phyloP scores from a whole-genome alignment of 2,329 filamentous ascomycete species.

The Coniochaeta sp. region DNA sequence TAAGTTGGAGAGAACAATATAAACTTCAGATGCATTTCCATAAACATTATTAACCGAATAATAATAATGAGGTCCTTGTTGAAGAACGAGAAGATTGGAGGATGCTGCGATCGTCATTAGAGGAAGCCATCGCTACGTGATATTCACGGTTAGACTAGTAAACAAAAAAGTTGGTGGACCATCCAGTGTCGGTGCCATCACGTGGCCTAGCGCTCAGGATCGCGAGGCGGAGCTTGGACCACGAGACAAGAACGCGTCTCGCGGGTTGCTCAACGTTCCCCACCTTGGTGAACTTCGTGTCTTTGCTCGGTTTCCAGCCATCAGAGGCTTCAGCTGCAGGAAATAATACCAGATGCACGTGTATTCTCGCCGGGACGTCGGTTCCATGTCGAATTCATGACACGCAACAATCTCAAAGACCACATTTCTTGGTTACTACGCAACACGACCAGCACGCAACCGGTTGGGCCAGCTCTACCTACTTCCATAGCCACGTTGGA shows the following conservation, averaged over 20 bases:
- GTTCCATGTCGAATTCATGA: conserved; percentile 45
- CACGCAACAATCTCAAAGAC: conserved; percentile 51
- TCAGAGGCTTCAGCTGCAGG: background rate
- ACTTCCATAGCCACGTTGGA: conserved; percentile 14
- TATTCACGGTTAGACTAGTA: too few species aligned
- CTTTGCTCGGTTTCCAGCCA: background rate
- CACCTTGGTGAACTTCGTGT: background rate
- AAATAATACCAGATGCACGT: conserved; percentile 13
- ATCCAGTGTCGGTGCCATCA: background rate
- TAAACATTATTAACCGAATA: too few species aligned
- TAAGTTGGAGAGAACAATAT: background rate
- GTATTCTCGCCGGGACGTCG: conserved; percentile 19
- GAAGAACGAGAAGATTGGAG: too few species aligned
- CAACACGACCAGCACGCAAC: conserved; percentile 32
- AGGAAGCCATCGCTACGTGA: too few species aligned
- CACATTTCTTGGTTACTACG: conserved; percentile 51
- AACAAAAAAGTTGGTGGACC: too few species aligned
- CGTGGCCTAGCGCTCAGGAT: background rate
- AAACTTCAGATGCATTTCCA: too few species aligned
- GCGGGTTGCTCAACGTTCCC: background rate
- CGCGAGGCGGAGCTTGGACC: background rate
- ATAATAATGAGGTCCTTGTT: too few species aligned
- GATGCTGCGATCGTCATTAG: too few species aligned
- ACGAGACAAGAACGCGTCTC: background rate
- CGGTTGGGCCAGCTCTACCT: conserved; percentile 27